Base-by-base conservation (phyloP, 257 asterid genomes). In the Ehretia macrophylla region DNA sequence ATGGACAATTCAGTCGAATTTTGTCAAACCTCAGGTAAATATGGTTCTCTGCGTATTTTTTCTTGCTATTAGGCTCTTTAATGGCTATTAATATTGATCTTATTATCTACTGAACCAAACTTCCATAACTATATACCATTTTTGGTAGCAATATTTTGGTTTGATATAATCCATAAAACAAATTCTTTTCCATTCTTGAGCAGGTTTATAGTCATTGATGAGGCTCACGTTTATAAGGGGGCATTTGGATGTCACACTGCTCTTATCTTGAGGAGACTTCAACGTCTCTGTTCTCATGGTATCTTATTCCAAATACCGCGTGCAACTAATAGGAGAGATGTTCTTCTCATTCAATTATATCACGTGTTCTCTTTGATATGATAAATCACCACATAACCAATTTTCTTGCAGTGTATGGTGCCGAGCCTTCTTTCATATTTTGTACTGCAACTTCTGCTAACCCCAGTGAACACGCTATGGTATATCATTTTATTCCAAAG, bases 361-460 rank as follows among this genome's bases (percentile, higher is more conserved):
- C 23, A 18, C 51, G 47, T 51, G 56, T 65, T 59, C 55, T 21
- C 40, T 64, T 55, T 14, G 47, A 45, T 47, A 40, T 48, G 55
- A 64, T 44, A 58, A 51, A 58, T 58, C 8, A 67, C 75, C 39
- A 52, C 68, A 46, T 69, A 66, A 59, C 72, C 68, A 75, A 65
- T 79, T 75, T 63, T 37, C 68, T 21, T 84, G 82, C 88, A 91
- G 98, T 84, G 59, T 86, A 92, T 71, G 86, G 97, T 74, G 81
- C 91, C 70, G 83, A 73, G 58, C 98, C 98, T 71, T 92, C 96
- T 71, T 92, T 92, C 72, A 64, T 92, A 67, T 86, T 88, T 78
- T 86, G 88, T 72, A 86, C 96, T 65, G 99, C 99, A 14, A 92
- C 99, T 51, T 92, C 97, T 73, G 96, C 89, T 39, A 92, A 92